Percentiles rank a stretch among this genome's conserved stretches.
Conservation (phyloP, 2,329 filamentous ascomycete species). For the Xylaria sp. region DNA sequence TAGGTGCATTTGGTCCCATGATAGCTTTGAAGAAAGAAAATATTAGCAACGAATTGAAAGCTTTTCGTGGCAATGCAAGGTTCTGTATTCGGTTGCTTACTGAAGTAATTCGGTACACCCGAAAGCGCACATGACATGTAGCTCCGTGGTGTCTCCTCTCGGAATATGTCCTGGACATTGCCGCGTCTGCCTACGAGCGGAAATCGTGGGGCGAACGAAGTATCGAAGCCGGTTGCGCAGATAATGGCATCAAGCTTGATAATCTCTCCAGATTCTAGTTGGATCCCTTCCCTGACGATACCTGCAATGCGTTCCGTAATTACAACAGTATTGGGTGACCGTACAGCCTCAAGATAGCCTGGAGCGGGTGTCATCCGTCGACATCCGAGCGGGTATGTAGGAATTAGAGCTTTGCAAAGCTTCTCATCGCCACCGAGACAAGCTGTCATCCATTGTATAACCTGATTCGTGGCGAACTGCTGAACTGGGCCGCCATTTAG, state of each 20-base stretch:
- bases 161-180: constrained; percentile 63
- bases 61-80: background rate
- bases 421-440: constrained; percentile 60
- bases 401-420: constrained; percentile 64
- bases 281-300: constrained; percentile 61
- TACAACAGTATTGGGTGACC: constrained; percentile 60
- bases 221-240: constrained; percentile 69
- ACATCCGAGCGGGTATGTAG: constrained; percentile 61
- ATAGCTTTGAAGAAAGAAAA: constrained; percentile 53
- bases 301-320: constrained; percentile 58
- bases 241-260: constrained; percentile 66
- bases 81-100: constrained; percentile 49
- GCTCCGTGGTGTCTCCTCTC: constrained; percentile 56
- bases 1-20: constrained; percentile 63
- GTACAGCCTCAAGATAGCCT: constrained; percentile 60
- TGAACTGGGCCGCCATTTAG: constrained; percentile 57
- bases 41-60: constrained; percentile 18
- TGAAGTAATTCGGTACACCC: constrained; percentile 67
- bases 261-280: constrained; percentile 60
- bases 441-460: constrained; percentile 60
- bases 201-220: constrained; percentile 63
- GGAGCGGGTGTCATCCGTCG: constrained; percentile 63
- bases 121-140: constrained; percentile 67
- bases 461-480: constrained; percentile 55
- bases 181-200: constrained; percentile 62